Conservation (phyloP, 2,329 filamentous ascomycete species). For the Coniella vitis region DNA sequence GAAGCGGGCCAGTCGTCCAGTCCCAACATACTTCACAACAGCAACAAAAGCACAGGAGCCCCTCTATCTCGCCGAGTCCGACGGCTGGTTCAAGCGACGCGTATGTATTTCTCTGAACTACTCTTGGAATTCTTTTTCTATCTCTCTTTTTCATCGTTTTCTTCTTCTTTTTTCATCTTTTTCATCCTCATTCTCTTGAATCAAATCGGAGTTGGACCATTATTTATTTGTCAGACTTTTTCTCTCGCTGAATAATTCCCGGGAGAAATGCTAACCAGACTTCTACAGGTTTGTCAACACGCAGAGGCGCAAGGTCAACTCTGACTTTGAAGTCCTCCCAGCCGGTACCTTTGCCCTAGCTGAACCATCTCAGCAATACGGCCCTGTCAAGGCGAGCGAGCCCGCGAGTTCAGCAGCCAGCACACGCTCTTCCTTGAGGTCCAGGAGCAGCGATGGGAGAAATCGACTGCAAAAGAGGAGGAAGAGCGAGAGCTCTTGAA, state of each 20-base stretch:
- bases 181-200: no score
- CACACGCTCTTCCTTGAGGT: constrained; percentile 8
- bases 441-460: constrained; percentile 2
- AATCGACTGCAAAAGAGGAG: constrained; percentile 12
- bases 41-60: neutral
- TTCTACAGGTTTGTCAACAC: constrained; percentile 26
- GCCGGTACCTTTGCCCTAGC: constrained; percentile 29
- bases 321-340: constrained; percentile 32
- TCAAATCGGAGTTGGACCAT: no score
- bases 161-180: no score
- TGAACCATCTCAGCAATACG: constrained; percentile 2
- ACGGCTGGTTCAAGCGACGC: constrained; percentile 30
- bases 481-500: constrained; percentile 5
- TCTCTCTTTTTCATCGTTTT: no score
- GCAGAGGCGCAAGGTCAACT: constrained; percentile 29
- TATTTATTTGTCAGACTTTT: no score
- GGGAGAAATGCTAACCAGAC: neutral
- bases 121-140: no score
- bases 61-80: constrained; percentile 19
- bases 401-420: constrained; percentile 2
- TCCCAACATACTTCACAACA: constrained; percentile 10
- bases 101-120: constrained; percentile 24
- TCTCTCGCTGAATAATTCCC: no score
- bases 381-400: neutral
- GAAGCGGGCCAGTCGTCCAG: constrained; percentile 8